Evolutionary conservation across 306 rosid species (phyloP).

Genomic region (Trifolium fragiferum): DNA sequence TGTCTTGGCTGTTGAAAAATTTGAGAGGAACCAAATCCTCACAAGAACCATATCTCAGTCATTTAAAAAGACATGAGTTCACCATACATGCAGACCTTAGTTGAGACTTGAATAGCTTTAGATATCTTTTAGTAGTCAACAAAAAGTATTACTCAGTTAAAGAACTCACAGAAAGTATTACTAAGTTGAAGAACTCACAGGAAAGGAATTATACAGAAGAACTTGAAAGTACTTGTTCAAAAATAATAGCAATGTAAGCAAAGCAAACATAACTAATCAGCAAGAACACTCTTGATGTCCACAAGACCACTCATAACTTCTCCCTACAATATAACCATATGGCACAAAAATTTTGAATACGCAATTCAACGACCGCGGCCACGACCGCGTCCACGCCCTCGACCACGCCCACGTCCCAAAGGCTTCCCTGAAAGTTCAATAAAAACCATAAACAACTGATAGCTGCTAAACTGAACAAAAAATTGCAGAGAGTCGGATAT

Average conservation of each 20-base stretch:
- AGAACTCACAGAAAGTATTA: neutral
- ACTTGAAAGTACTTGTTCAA: conserved; percentile 19
- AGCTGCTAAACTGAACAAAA: neutral
- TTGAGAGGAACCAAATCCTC: conserved; percentile 11
- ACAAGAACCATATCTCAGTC: neutral
- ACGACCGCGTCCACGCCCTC: conserved; percentile 91
- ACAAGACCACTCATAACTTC: conserved; percentile 43
- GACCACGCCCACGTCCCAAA: conserved; percentile 77
- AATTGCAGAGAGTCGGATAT: neutral
- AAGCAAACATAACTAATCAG: conserved; percentile 30
- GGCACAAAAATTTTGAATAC: conserved; percentile 45
- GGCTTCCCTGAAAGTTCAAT: conserved; percentile 67
- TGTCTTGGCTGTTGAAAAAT: neutral
- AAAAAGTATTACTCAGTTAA: neutral
- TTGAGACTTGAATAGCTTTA: neutral
- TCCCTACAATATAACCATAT: conserved; percentile 56
- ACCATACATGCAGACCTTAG: neutral
- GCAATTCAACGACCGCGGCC: conserved; percentile 71
- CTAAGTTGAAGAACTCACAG: neutral
- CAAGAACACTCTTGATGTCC: conserved; percentile 43
- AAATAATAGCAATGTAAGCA: conserved; percentile 27
- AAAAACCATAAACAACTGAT: conserved; percentile 7
- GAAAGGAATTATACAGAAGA: conserved; percentile 23
- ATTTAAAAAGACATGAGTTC: neutral
- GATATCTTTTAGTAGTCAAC: neutral